Conservation (phyloP, 768 basidiomycete species). For the Lactarius vividus region DNA sequence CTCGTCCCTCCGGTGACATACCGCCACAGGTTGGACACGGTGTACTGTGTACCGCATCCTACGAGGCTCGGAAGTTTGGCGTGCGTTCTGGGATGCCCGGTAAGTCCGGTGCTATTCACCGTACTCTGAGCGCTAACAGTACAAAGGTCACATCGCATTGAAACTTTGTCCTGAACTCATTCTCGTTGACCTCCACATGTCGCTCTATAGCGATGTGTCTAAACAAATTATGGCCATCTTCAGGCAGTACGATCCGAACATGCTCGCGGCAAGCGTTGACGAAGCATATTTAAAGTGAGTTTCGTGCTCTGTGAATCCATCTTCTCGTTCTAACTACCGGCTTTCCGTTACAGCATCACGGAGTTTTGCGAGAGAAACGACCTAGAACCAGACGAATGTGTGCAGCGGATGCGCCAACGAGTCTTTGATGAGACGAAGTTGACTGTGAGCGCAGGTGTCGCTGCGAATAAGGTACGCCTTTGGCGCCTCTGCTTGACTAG, state of each 20-base stretch:
- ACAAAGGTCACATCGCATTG: conserved; percentile 81
- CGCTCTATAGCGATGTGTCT: conserved; percentile 70
- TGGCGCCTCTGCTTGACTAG: conserved; percentile 23
- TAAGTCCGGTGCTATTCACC: conserved; percentile 33
- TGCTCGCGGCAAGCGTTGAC: conserved; percentile 77
- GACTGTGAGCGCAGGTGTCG: conserved; percentile 94
- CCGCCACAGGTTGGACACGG: conserved; percentile 65
- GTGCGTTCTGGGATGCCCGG: conserved; percentile 96
- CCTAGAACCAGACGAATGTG: conserved; percentile 68
- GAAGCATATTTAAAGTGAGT: conserved; percentile 89
- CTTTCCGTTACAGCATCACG: conserved; percentile 59
- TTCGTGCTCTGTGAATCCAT: neutral
- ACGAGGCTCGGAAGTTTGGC: conserved; percentile 87
- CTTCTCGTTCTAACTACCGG: neutral
- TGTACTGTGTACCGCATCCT: conserved; percentile 85
- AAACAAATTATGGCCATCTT: conserved; percentile 65
- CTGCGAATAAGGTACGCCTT: conserved; percentile 79
- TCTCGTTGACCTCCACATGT: conserved; percentile 55
- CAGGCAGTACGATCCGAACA: conserved; percentile 69
- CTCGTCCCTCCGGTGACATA: conserved; percentile 26
- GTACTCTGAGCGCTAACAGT: neutral
- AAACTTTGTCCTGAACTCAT: conserved; percentile 91
- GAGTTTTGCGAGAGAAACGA: conserved; percentile 69
- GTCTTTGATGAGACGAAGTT: conserved; percentile 78
- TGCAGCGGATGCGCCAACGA: conserved; percentile 67